A percentile compares a stretch with the other conserved stretches of the same genome.
Conservation (phyloP, 129 eudicot species). For the Flaveria brownii region DNA sequence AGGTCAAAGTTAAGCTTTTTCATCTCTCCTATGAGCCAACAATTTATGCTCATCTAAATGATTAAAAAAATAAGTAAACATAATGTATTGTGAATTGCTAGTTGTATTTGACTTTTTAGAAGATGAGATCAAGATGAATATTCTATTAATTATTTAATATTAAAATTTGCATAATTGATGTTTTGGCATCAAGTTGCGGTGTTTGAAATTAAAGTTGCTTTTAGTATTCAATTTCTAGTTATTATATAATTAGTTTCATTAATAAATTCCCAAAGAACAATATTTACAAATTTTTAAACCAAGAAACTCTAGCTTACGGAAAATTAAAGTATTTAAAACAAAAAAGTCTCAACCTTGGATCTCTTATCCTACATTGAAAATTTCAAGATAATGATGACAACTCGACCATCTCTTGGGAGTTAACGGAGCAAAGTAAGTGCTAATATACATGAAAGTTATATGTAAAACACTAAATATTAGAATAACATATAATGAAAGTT, state of each 20-base stretch:
- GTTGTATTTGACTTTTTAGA: constrained; percentile 36
- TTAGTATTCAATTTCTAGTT: not conserved
- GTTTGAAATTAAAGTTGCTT: constrained; percentile 32
- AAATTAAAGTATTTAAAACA: not conserved
- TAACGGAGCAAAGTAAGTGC: not conserved
- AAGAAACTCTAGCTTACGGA: not conserved
- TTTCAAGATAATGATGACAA: constrained; percentile 11
- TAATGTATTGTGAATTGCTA: constrained; percentile 29
- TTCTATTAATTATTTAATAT: constrained; percentile 28
- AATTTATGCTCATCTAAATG: not conserved
- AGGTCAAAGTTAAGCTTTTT: too few relatives aligned
- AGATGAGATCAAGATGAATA: constrained; percentile 18
- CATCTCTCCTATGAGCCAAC: too few relatives aligned
- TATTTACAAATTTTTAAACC: not conserved
- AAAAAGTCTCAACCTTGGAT: constrained; percentile 17
- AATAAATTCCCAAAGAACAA: constrained; percentile 6
- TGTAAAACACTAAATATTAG: too few relatives aligned
- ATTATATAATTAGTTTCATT: not conserved
- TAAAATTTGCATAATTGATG: constrained; percentile 36
- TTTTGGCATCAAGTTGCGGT: constrained; percentile 31
- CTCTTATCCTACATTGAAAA: not conserved
- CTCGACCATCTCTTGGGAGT: not conserved
- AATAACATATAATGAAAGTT: too few relatives aligned
- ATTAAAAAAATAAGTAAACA: constrained; percentile 10
- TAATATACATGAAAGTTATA: too few relatives aligned